These are phyloP conservation scores for Galerina sulciceps DNA, from an alignment of 768 basidiomycete species.

Conservation along the genomic window DNA sequence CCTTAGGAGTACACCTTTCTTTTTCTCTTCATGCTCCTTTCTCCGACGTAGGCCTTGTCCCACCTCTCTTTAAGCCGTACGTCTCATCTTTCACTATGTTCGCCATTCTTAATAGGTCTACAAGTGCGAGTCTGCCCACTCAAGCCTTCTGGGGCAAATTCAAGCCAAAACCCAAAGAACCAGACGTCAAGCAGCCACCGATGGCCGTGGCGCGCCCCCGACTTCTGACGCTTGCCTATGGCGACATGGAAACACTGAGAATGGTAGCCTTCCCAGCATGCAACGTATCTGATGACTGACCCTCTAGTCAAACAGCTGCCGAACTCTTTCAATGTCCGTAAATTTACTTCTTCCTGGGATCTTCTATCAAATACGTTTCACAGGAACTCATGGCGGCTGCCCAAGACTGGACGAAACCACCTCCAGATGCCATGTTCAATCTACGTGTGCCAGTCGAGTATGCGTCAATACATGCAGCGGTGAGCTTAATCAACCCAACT, in stretches of 20 bases:
- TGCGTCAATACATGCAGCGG: constrained; percentile 83
- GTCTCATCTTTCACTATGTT: constrained; percentile 35
- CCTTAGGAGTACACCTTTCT: constrained; percentile 24
- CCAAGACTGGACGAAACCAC: constrained; percentile 86
- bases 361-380: constrained; percentile 10
- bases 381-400: constrained; percentile 84
- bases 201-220: constrained; percentile 57
- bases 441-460: constrained; percentile 87
- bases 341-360: neutral
- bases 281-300: neutral
- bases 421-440: constrained; percentile 75
- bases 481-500: constrained; percentile 40
- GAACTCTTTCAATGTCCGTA: constrained; percentile 63
- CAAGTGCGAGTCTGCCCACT: constrained; percentile 62
- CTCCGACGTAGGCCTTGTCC: constrained; percentile 68
- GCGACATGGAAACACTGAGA: constrained; percentile 85
- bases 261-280: constrained; percentile 47
- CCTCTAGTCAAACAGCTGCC: constrained; percentile 56
- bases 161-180: constrained; percentile 73
- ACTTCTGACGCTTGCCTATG: constrained; percentile 80
- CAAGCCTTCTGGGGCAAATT: constrained; percentile 68
- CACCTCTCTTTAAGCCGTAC: constrained; percentile 26
- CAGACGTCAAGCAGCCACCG: constrained; percentile 50
- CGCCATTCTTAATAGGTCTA: constrained; percentile 56
- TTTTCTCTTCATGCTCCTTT: constrained; percentile 67